Conservation (phyloP, 495 filamentous ascomycete species). For the Sordaria brevicollis region DNA sequence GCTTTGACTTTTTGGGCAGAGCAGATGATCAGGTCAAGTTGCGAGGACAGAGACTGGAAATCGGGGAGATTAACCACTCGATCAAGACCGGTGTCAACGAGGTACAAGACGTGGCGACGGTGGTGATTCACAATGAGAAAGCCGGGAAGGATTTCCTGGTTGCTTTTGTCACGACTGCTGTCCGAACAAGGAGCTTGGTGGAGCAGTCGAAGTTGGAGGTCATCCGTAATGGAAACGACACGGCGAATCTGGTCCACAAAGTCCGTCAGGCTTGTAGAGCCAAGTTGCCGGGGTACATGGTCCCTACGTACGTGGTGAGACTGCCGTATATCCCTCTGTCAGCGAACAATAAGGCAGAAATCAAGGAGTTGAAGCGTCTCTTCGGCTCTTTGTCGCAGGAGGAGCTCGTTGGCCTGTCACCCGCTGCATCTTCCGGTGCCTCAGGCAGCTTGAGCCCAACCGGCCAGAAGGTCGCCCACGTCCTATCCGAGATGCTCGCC, state of each 20-base stretch:
- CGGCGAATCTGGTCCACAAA: constrained; percentile 12
- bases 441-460: constrained; percentile 17
- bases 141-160: constrained; percentile 62
- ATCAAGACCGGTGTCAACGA: constrained; percentile 39
- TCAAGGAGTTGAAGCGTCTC: constrained; percentile 47
- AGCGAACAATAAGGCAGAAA: constrained; percentile 65
- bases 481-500: constrained; percentile 40
- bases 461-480: constrained; percentile 38
- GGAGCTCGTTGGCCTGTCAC: constrained; percentile 30
- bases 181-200: not conserved
- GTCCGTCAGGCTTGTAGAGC: constrained; percentile 44
- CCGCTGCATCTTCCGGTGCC: not conserved
- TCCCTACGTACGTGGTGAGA: constrained; percentile 62
- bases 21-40: constrained; percentile 76
- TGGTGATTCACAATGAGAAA: constrained; percentile 45
- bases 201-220: constrained; percentile 16
- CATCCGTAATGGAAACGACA: constrained; percentile 8
- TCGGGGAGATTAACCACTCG: constrained; percentile 63
- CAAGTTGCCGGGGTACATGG: constrained; percentile 63
- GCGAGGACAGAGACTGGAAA: constrained; percentile 65
- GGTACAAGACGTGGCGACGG: constrained; percentile 50
- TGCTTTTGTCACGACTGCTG: constrained; percentile 46
- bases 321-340: constrained; percentile 55
- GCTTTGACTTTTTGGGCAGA: constrained; percentile 64
- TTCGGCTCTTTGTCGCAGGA: constrained; percentile 50